Percentiles rank a stretch among this genome's conserved stretches.
Conservation (phyloP, 169 alveolate genomes). For the Plasmodium sp. region DNA sequence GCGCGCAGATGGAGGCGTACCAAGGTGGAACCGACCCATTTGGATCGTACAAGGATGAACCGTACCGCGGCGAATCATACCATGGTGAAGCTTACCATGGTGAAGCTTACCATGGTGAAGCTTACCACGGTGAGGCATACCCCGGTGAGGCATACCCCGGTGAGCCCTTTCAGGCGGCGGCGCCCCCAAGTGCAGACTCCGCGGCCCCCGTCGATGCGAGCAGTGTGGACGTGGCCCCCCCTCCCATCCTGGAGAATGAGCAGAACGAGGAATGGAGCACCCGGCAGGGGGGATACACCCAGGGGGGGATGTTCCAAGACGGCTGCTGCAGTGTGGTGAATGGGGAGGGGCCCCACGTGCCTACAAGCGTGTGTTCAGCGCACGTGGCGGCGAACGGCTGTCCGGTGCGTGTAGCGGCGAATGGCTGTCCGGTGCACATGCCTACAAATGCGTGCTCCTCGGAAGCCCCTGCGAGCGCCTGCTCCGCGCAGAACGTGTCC, state of each 20-base stretch:
- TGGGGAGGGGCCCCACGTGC: not conserved
- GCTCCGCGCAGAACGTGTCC: constrained; percentile 21
- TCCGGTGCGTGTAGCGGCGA: no score
- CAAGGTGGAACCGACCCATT: not conserved
- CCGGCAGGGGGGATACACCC: not conserved
- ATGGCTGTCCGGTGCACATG: no score
- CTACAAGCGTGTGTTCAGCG: not conserved
- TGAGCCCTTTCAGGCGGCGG: not conserved
- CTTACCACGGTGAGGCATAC: no score
- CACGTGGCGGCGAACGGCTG: not conserved
- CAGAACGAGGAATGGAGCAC: not conserved
- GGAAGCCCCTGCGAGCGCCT: not conserved
- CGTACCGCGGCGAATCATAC: no score
- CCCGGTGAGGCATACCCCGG: not conserved
- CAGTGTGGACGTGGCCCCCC: not conserved
- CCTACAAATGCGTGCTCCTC: not conserved
- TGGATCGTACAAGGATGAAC: no score
- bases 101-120: not conserved
- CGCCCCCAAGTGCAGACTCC: not conserved
- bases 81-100: not conserved
- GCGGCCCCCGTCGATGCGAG: not conserved
- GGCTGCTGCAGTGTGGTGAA: not conserved
- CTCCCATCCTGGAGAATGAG: not conserved
- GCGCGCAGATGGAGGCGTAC: not conserved
- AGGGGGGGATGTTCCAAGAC: not conserved